phyloP scores from a whole-genome alignment of 1,284 basidiomycete genomes.

The Phaffia rhodozyma region DNA sequence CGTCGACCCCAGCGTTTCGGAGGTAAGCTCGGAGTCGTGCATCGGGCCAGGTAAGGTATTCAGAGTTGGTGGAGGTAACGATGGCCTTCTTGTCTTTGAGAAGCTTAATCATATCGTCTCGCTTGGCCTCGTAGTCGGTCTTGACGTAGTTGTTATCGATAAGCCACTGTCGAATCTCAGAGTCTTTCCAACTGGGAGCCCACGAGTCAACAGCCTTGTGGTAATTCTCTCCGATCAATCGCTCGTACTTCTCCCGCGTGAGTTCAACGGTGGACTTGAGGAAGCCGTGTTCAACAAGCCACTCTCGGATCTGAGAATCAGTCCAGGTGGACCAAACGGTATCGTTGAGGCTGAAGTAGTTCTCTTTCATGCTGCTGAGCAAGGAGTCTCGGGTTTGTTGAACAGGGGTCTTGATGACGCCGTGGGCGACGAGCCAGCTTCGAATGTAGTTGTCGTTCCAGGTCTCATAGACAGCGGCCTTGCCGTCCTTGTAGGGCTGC shows the following conservation, averaged over 20 bases:
- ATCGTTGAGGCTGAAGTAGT: slow-evolving; percentile 34
- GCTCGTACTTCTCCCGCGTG: slow-evolving; percentile 55
- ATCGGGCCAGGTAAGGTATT: slow-evolving; percentile 78
- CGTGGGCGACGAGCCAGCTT: slow-evolving; percentile 70
- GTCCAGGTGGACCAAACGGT: slow-evolving; percentile 60
- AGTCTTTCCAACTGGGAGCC: slow-evolving; percentile 65
- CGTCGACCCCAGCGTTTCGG: slow-evolving; percentile 56
- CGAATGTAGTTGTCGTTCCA: slow-evolving; percentile 76
- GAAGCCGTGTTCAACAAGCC: slow-evolving; percentile 38
- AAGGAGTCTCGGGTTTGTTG: slow-evolving; percentile 58
- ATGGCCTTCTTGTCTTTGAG: slow-evolving; percentile 32
- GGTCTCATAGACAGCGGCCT: slow-evolving; percentile 58
- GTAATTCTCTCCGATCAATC: slow-evolving; percentile 66
- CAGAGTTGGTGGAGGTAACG: slow-evolving; percentile 33
- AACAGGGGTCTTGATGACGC: slow-evolving; percentile 48
- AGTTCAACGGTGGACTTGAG: slow-evolving; percentile 43
- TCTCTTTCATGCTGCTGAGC: slow-evolving; percentile 51
- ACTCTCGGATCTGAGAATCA: slow-evolving; percentile 33
- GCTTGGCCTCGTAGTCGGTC: slow-evolving; percentile 51
- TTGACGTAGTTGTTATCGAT: slow-evolving; percentile 56
- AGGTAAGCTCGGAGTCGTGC: slow-evolving; percentile 73
- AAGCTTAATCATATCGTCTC: slow-evolving; percentile 44
- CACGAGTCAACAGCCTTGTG: slow-evolving; percentile 52
- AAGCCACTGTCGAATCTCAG: slow-evolving; percentile 63
- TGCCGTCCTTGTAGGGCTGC: slow-evolving; percentile 51